phyloP scores from a whole-genome alignment of 106 monocot genomes.

The Phalaenopsis equestris region DNA sequence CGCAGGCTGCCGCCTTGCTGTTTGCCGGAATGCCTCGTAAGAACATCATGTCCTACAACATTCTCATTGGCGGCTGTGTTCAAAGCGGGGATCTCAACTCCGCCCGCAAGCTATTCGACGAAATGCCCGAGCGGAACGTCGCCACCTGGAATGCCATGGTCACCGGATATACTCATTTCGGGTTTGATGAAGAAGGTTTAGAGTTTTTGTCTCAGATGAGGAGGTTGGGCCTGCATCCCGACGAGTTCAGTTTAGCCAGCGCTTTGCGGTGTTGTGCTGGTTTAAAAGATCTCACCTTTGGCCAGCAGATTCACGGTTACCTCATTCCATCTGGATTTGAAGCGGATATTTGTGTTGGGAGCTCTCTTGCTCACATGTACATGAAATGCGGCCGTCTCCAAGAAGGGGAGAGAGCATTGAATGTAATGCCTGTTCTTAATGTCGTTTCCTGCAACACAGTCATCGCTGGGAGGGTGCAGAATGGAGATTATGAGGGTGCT shows the following conservation, averaged over 20 bases:
- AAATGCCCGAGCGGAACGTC: slow-evolving; percentile 59
- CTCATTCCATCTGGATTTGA: slow-evolving; percentile 33
- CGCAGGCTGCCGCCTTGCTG: slow-evolving; percentile 15
- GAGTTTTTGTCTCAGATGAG: slow-evolving; percentile 35
- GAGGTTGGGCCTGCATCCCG: slow-evolving; percentile 29
- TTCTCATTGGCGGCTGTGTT: slow-evolving; percentile 44
- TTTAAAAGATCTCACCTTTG: slow-evolving; percentile 27
- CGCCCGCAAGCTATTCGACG: slow-evolving; percentile 49
- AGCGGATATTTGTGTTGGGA: slow-evolving; percentile 50
- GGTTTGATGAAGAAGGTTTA: slow-evolving; percentile 39
- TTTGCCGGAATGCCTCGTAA: slow-evolving; percentile 44
- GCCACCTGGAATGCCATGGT: slow-evolving; percentile 75
- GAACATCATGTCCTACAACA: slow-evolving; percentile 71
- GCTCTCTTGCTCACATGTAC: slow-evolving; percentile 79
- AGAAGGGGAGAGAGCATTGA: slow-evolving; percentile 48
- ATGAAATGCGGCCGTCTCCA: slow-evolving; percentile 46
- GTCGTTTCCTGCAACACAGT: slow-evolving; percentile 65
- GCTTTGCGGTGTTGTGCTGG: slow-evolving; percentile 49
- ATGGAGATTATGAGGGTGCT: slow-evolving; percentile 60
- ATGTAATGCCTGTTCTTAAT: slow-evolving; percentile 31
- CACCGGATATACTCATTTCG: slow-evolving; percentile 41
- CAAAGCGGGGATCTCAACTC: slow-evolving; percentile 28
- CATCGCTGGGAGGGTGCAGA: slow-evolving; percentile 61
- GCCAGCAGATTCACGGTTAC: slow-evolving; percentile 48
- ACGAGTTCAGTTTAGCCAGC: slow-evolving; percentile 66